Conservation (phyloP, 164 flowering plant genomes). For the Aristolochia fimbriata region DNA sequence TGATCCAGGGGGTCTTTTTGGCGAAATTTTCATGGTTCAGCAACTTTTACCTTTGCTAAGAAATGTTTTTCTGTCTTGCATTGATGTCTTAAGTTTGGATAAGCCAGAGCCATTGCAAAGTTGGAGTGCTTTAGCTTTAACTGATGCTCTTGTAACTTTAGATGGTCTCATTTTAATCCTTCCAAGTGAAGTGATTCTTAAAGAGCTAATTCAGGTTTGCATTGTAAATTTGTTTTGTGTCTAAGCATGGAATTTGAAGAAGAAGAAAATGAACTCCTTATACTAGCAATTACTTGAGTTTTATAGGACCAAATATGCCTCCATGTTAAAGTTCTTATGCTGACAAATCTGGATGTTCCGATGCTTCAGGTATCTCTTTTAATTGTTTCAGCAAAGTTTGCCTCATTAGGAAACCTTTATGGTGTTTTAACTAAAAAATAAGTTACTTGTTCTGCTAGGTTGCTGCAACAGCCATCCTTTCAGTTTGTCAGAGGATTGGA, state of each 20-base stretch:
- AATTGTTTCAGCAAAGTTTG: too few species aligned
- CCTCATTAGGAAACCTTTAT: too few species aligned
- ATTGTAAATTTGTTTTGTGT: conserved; percentile 1
- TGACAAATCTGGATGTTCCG: conserved; percentile 35
- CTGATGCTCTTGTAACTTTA: conserved; percentile 55
- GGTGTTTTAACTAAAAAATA: too few species aligned
- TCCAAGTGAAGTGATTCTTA: conserved; percentile 51
- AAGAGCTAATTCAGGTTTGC: conserved; percentile 72
- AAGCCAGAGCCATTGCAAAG: conserved; percentile 83
- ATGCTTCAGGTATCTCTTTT: conserved; percentile 60
- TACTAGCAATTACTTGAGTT: conserved; percentile 7
- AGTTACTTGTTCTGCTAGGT: conserved; percentile 31
- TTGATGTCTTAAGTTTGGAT: conserved; percentile 37
- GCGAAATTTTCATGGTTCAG: conserved; percentile 55
- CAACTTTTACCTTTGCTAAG: conserved; percentile 75
- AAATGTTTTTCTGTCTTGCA: conserved; percentile 47
- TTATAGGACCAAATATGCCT: conserved; percentile 56
- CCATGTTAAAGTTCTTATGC: conserved; percentile 62
- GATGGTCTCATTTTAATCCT: conserved; percentile 59
- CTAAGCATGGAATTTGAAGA: background rate
- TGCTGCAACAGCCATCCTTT: conserved; percentile 70
- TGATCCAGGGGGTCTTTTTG: conserved; percentile 69
- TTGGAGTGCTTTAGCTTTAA: conserved; percentile 67
- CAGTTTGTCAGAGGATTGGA: conserved; percentile 76
- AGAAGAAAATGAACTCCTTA: conserved; percentile 1